These are phyloP conservation scores for Neofusicoccum parvum DNA, from an alignment of 2,329 filamentous ascomycete species.

Conservation along the genomic window DNA sequence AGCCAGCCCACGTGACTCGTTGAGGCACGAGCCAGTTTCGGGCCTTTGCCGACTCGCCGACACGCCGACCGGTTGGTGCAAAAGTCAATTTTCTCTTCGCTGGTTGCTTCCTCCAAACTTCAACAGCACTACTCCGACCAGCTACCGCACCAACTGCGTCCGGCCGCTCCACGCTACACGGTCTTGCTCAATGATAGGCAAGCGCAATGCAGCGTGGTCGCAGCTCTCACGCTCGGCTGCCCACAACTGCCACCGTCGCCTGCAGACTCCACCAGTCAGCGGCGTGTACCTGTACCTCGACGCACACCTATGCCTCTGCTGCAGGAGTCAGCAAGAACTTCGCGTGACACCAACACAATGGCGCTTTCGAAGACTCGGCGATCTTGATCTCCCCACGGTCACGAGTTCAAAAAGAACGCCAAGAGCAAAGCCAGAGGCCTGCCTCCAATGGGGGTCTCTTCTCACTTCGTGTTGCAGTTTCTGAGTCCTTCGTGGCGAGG, in stretches of 20 bases:
- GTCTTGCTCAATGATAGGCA: not conserved
- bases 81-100: not conserved
- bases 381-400: slow-evolving; percentile 66
- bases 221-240: too few relatives aligned
- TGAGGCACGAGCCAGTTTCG: not conserved
- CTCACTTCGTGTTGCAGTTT: slow-evolving; percentile 92
- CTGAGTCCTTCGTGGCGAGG: slow-evolving; percentile 67
- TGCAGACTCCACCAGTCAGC: too few relatives aligned
- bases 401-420: slow-evolving; percentile 87
- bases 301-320: slow-evolving; percentile 17
- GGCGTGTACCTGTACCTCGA: slow-evolving; percentile 6
- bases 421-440: slow-evolving; percentile 75
- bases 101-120: not conserved
- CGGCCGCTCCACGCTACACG: not conserved
- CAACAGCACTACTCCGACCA: not conserved
- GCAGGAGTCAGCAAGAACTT: not conserved
- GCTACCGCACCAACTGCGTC: not conserved
- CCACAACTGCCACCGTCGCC: too few relatives aligned
- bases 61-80: not conserved
- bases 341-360: slow-evolving; percentile 33
- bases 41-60: not conserved
- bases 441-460: slow-evolving; percentile 66
- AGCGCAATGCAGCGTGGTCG: too few relatives aligned
- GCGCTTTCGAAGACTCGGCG: slow-evolving; percentile 94
- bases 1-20: too few relatives aligned